Conservation (phyloP, 2,329 filamentous ascomycete species). For the Trichoderma arundinaceum region DNA sequence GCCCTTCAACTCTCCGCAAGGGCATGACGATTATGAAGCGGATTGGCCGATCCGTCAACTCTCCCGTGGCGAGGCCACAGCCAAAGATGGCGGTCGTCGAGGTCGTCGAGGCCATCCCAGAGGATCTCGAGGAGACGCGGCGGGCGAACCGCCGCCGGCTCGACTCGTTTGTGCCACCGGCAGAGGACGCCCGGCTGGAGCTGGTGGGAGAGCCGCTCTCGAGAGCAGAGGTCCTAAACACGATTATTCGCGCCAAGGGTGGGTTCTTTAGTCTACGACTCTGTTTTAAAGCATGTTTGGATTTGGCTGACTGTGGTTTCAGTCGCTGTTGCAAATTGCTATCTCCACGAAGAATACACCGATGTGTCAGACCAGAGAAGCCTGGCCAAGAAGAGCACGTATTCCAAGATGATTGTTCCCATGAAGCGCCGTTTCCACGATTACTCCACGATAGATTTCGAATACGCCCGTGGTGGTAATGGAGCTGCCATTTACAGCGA, state of each 20-base stretch:
- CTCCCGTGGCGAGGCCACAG: not conserved
- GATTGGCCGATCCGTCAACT: conserved; percentile 34
- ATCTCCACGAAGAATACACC: conserved; percentile 28
- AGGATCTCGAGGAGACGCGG: not conserved
- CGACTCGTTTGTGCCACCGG: conserved; percentile 24
- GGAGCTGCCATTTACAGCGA: conserved; percentile 38
- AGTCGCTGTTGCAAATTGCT: conserved; percentile 40
- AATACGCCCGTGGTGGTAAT: conserved; percentile 38
- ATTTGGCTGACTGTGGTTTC: not conserved
- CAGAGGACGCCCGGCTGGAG: conserved; percentile 14
- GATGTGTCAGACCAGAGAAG: conserved; percentile 15
- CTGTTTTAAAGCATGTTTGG: not conserved
- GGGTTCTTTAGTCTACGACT: conserved; percentile 21
- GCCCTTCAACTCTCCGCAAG: conserved; percentile 36
- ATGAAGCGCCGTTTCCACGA: conserved; percentile 40
- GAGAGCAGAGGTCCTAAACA: conserved; percentile 29
- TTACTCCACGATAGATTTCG: conserved; percentile 31
- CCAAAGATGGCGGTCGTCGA: not conserved
- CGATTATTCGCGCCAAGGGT: conserved; percentile 43
- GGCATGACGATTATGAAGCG: conserved; percentile 45
- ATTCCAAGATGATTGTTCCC: conserved; percentile 34
- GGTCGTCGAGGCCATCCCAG: not conserved
- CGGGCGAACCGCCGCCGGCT: conserved; percentile 30
- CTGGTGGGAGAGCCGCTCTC: conserved; percentile 30
- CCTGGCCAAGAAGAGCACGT: conserved; percentile 14